phyloP scores from a whole-genome alignment of 73 alveolate species.

The Uronychia binucleata region DNA sequence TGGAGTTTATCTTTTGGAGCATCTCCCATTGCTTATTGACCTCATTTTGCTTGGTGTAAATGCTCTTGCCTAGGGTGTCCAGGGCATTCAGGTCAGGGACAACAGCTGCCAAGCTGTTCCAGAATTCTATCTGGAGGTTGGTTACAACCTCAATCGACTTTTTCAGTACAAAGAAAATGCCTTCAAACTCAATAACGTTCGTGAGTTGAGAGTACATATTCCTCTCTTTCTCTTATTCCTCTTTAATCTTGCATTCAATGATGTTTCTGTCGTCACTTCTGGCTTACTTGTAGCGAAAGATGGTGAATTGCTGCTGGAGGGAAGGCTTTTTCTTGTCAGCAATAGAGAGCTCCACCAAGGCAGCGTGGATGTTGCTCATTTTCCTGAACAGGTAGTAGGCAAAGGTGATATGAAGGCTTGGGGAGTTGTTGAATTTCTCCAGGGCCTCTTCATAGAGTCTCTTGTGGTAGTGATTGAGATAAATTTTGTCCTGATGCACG shows the following conservation, averaged over 20 bases:
- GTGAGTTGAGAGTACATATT: conserved; percentile 39
- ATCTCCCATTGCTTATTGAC: conserved; percentile 26
- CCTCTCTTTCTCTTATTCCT: conserved; percentile 32
- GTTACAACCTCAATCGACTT: conserved; percentile 41
- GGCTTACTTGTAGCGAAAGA: conserved; percentile 24
- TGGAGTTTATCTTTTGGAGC: conserved; percentile 26
- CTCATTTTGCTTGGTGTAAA: conserved; percentile 31
- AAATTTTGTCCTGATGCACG: conserved; percentile 28
- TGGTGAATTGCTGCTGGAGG: conserved; percentile 32
- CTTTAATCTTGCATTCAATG: conserved; percentile 22
- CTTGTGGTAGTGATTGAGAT: conserved; percentile 33
- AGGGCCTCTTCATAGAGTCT: conserved; percentile 54
- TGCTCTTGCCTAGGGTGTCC: conserved; percentile 42
- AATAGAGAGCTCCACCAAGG: conserved; percentile 36
- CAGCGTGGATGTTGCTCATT: conserved; percentile 44
- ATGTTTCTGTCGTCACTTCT: conserved; percentile 14
- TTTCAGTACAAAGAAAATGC: conserved; percentile 40
- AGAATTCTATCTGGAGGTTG: conserved; percentile 43
- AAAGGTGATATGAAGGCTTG: conserved; percentile 40
- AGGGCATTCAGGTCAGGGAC: conserved; percentile 34
- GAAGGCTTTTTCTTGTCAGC: conserved; percentile 60
- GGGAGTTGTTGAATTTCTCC: conserved; percentile 37
- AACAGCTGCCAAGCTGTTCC: conserved; percentile 36
- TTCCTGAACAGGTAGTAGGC: conserved; percentile 35
- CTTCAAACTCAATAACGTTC: conserved; percentile 46